phyloP scores from a whole-genome alignment of 305 asterid genomes.

The Salvia sclarea region DNA sequence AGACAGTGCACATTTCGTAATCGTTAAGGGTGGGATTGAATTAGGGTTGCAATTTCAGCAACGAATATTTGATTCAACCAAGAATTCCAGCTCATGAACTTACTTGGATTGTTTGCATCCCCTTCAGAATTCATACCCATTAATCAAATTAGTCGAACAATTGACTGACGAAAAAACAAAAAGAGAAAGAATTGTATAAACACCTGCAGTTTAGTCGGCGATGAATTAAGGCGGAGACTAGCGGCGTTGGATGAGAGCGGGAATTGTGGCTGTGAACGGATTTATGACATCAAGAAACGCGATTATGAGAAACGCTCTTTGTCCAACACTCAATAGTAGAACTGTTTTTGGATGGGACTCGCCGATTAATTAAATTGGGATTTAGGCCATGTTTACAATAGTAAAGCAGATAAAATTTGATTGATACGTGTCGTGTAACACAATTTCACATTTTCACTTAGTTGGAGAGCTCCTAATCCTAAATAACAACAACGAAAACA shows the following conservation, averaged over 20 bases:
- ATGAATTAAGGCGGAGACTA: conserved; percentile 10
- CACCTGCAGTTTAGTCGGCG: conserved; percentile 29
- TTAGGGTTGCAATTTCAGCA: conserved; percentile 1
- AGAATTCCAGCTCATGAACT: conserved; percentile 1
- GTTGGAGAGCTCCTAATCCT: neutral
- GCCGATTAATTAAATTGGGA: too few species aligned
- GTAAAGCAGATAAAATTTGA: neutral
- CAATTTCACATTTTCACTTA: neutral
- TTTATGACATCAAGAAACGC: neutral
- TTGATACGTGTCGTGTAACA: neutral
- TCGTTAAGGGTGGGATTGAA: neutral
- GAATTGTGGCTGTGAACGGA: conserved; percentile 25
- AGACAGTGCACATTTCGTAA: too few species aligned
- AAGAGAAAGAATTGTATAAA: neutral
- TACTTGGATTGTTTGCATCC: neutral
- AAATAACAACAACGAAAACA: neutral
- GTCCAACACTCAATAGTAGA: too few species aligned
- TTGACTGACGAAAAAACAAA: neutral
- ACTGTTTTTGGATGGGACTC: too few species aligned
- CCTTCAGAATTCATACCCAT: neutral
- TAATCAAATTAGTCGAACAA: neutral
- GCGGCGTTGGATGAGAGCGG: conserved; percentile 23
- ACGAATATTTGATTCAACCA: neutral
- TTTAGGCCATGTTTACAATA: too few species aligned
- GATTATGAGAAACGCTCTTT: too few species aligned